These are phyloP conservation scores for Fusarium neocosmosporiellum DNA, from an alignment of 2,329 filamentous ascomycete species.

Conservation along the genomic window DNA sequence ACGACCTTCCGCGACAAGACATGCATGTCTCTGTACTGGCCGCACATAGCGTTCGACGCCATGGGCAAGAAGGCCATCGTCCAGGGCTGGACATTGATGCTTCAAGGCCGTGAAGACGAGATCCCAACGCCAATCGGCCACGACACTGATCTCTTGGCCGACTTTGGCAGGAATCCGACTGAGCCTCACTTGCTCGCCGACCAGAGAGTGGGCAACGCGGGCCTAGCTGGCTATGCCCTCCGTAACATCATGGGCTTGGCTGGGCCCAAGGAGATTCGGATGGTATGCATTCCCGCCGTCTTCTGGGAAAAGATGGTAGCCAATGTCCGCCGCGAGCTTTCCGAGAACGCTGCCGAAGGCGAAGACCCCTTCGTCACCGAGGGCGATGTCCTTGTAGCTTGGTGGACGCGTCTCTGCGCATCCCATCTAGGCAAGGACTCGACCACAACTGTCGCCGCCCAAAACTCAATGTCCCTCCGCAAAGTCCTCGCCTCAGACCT, in stretches of 20 bases:
- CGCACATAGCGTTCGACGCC: conserved; percentile 55
- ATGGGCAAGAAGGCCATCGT: conserved; percentile 52
- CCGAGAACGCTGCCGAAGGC: not conserved
- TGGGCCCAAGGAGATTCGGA: conserved; percentile 7
- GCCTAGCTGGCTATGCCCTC: not conserved
- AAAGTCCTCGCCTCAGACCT: not conserved
- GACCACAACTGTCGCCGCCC: not conserved
- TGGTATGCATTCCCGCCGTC: conserved; percentile 11
- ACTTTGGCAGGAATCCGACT: conserved; percentile 10
- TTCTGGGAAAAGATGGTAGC: conserved; percentile 1
- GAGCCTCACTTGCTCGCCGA: not conserved
- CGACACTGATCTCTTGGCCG: not conserved
- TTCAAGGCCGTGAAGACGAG: conserved; percentile 5
- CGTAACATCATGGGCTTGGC: not conserved
- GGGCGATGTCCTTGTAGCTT: not conserved
- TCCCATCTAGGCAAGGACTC: not conserved
- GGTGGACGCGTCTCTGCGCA: not conserved
- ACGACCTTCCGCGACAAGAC: conserved; percentile 57
- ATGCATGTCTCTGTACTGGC: conserved; percentile 52
- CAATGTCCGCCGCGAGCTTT: not conserved
- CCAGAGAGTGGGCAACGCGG: not conserved
- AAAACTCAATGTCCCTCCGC: conserved; percentile 1
- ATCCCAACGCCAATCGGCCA: not conserved
- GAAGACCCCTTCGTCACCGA: not conserved
- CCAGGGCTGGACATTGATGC: conserved; percentile 49